Evolutionary conservation across 2,329 filamentous ascomycete species (phyloP).

Genomic region (Pseudogymnoascus sp.): DNA sequence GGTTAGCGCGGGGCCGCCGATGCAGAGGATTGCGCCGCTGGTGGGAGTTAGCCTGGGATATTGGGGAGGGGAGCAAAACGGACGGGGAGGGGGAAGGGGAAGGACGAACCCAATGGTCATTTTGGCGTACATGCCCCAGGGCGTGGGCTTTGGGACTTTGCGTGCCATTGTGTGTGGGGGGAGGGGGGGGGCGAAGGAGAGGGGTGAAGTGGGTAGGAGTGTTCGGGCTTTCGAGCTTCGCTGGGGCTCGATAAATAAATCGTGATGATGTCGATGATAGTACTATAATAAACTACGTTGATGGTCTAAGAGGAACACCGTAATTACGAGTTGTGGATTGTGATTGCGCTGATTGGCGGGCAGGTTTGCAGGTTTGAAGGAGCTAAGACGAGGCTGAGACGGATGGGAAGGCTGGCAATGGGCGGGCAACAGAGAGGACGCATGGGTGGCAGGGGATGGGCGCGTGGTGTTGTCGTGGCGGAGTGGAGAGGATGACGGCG

Average conservation of each 20-base stretch:
- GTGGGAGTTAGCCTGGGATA: constrained; percentile 20
- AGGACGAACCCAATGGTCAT: constrained; percentile 58
- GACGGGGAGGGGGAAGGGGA: constrained; percentile 15
- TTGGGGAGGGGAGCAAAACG: constrained; percentile 10
- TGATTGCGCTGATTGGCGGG: neutral
- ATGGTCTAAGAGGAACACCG: neutral
- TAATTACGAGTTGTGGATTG: neutral
- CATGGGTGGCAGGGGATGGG: neutral
- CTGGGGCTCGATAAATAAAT: constrained; percentile 1
- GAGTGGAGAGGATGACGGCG: neutral
- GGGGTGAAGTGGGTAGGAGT: neutral
- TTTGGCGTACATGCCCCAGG: constrained; percentile 56
- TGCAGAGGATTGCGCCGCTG: constrained; percentile 62
- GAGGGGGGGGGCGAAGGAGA: neutral
- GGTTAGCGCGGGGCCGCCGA: constrained; percentile 81
- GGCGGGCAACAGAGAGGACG: neutral
- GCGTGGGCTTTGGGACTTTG: constrained; percentile 39
- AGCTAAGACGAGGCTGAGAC: constrained; percentile 1
- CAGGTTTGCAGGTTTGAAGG: neutral
- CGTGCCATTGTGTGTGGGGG: neutral
- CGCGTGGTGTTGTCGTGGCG: neutral
- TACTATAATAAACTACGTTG: neutral
- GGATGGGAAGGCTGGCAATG: neutral
- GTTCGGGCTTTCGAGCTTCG: neutral
- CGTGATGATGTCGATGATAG: constrained; percentile 5